phyloP scores from a whole-genome alignment of 805 yeast species.

The Dipodascopsis tothii region DNA sequence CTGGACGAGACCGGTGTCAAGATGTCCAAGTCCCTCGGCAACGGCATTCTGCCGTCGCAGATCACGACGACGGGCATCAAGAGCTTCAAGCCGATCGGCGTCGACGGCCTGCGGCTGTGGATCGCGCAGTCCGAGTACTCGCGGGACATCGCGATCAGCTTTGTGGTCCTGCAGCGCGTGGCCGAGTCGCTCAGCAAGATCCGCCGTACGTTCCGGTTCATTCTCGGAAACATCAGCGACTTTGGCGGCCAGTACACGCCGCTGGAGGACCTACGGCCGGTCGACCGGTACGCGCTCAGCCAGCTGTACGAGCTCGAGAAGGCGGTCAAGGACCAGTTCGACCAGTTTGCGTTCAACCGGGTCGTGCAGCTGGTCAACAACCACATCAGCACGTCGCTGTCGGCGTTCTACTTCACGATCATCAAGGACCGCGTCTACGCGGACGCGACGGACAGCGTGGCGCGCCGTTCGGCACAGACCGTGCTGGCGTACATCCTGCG shows the following conservation, averaged over 20 bases:
- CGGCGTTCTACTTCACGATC: conserved; percentile 79
- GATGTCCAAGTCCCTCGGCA: conserved; percentile 92
- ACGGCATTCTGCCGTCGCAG: conserved; percentile 61
- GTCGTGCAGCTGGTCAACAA: conserved; percentile 60
- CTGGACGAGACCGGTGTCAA: conserved; percentile 78
- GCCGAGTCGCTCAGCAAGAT: conserved; percentile 75
- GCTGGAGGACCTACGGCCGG: conserved; percentile 22
- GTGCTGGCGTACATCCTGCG: conserved; percentile 54
- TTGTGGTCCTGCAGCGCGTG: conserved; percentile 63
- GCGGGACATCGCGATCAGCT: conserved; percentile 68
- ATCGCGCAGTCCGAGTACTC: conserved; percentile 84
- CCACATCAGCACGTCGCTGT: conserved; percentile 66
- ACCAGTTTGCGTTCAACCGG: conserved; percentile 56
- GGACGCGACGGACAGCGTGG: conserved; percentile 41
- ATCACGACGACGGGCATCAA: conserved; percentile 53
- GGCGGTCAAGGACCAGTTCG: conserved; percentile 41
- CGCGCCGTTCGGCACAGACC: conserved; percentile 57
- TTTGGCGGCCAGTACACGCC: conserved; percentile 32
- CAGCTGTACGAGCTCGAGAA: conserved; percentile 44
- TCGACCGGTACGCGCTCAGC: conserved; percentile 58
- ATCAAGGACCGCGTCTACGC: conserved; percentile 82
- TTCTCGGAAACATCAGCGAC: conserved; percentile 68
- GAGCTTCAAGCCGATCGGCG: conserved; percentile 60
- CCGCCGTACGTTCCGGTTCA: conserved; percentile 68
- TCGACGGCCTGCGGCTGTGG: conserved; percentile 87